Conservation (phyloP, 139 green algal species). For the Picochlorum sp. region DNA sequence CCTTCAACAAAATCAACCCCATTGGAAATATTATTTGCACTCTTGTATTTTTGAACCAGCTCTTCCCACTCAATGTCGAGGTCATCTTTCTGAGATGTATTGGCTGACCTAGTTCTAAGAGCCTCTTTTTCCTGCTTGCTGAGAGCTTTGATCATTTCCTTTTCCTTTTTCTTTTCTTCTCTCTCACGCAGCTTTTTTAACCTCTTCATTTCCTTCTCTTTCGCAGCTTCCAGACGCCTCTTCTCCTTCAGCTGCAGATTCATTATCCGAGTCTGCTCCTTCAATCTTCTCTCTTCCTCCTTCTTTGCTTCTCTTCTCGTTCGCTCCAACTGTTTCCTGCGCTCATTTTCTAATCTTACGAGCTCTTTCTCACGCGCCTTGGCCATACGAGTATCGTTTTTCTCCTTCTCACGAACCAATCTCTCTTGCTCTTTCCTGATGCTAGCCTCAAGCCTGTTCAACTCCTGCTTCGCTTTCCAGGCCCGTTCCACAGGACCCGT, state of each 20-base stretch:
- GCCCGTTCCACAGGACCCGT: background rate
- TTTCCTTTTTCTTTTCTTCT: slow-evolving; percentile 49
- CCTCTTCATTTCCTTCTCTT: slow-evolving; percentile 25
- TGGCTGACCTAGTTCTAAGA: slow-evolving; percentile 27
- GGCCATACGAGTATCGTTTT: slow-evolving; percentile 16
- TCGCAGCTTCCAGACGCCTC: slow-evolving; percentile 25
- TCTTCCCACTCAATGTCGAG: slow-evolving; percentile 63
- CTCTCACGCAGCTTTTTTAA: slow-evolving; percentile 21
- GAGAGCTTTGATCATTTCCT: slow-evolving; percentile 54
- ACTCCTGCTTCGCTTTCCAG: slow-evolving; percentile 11
- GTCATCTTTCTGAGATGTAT: slow-evolving; percentile 55
- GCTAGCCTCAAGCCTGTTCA: slow-evolving; percentile 18
- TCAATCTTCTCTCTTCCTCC: slow-evolving; percentile 31
- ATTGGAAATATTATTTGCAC: slow-evolving; percentile 11
- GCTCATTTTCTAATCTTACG: slow-evolving; percentile 30
- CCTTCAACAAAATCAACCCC: background rate
- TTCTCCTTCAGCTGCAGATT: slow-evolving; percentile 27
- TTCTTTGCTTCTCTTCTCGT: slow-evolving; percentile 24
- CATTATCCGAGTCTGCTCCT: slow-evolving; percentile 25
- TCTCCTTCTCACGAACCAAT: slow-evolving; percentile 23
- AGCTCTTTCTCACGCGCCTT: slow-evolving; percentile 37
- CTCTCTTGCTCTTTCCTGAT: slow-evolving; percentile 24
- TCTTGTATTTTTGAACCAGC: slow-evolving; percentile 35
- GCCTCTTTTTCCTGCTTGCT: slow-evolving; percentile 38
- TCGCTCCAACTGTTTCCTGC: slow-evolving; percentile 28